phyloP scores from a whole-genome alignment of 768 basidiomycete genomes.

The Gautieria morchelliformis region DNA sequence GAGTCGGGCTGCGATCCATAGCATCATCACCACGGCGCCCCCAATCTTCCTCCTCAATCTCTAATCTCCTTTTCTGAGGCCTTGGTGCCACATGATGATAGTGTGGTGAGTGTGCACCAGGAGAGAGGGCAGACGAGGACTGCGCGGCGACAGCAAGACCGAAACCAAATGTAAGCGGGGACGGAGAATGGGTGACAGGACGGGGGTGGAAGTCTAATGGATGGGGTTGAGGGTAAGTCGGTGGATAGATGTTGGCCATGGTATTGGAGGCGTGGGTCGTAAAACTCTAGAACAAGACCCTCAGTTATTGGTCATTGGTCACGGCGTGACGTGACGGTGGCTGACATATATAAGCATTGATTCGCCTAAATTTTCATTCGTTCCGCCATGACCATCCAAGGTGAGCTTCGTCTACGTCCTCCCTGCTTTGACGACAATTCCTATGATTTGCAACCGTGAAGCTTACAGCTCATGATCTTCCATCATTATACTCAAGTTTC shows the following conservation, averaged over 20 bases:
- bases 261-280: constrained; percentile 1
- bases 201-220: constrained; percentile 56
- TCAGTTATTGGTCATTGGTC: not conserved
- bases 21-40: constrained; percentile 44
- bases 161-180: constrained; percentile 68
- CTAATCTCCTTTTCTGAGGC: constrained; percentile 53
- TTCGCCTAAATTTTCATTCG: constrained; percentile 1
- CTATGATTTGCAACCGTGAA: constrained; percentile 76
- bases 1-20: constrained; percentile 82
- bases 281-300: not conserved
- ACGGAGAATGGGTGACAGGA: constrained; percentile 48
- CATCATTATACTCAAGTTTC: constrained; percentile 88
- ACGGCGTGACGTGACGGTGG: not conserved
- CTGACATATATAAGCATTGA: not conserved
- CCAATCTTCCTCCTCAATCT: constrained; percentile 53
- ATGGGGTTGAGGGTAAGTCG: constrained; percentile 24
- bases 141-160: constrained; percentile 41
- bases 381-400: not conserved
- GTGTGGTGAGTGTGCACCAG: not conserved
- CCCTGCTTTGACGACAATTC: constrained; percentile 43
- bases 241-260: constrained; percentile 10
- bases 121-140: constrained; percentile 14
- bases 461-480: constrained; percentile 56
- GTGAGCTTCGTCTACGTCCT: constrained; percentile 7
- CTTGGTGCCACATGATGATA: constrained; percentile 20